Conservation (phyloP, 495 filamentous ascomycete species). For the Massariosphaeria phaeospora region DNA sequence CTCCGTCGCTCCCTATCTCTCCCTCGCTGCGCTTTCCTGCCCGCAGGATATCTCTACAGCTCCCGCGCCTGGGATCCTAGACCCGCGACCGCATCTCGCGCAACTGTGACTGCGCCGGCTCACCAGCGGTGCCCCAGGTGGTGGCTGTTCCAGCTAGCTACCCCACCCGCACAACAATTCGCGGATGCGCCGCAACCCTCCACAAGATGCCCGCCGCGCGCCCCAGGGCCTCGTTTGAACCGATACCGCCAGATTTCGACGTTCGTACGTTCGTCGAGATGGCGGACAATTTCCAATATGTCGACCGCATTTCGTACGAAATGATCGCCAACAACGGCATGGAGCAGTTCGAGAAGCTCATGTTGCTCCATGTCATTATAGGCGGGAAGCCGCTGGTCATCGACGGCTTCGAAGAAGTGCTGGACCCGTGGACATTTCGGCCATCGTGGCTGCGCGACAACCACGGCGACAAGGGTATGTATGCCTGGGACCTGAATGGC, state of each 20-base stretch:
- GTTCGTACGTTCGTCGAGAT: slow-evolving; percentile 65
- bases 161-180: not conserved
- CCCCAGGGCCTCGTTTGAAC: slow-evolving; percentile 69
- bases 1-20: not conserved
- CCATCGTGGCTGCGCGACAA: slow-evolving; percentile 69
- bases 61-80: not conserved
- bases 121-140: too few relatives aligned
- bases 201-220: slow-evolving; percentile 61
- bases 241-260: slow-evolving; percentile 78
- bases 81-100: not conserved
- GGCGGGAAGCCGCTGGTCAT: slow-evolving; percentile 82
- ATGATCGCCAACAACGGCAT: slow-evolving; percentile 66
- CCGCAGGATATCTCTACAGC: not conserved
- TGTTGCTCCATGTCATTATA: slow-evolving; percentile 72
- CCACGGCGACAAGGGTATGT: slow-evolving; percentile 67
- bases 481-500: too few relatives aligned
- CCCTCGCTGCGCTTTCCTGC: not conserved
- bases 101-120: not conserved
- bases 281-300: slow-evolving; percentile 79
- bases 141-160: not conserved
- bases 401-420: slow-evolving; percentile 67
- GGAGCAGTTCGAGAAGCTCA: slow-evolving; percentile 72
- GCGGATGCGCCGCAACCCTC: not conserved
- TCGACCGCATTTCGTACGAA: slow-evolving; percentile 65
- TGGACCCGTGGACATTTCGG: slow-evolving; percentile 71